Evolutionary conservation across 2,329 filamentous ascomycete species (phyloP).

Genomic region (Cladophialophora chaetospira): DNA sequence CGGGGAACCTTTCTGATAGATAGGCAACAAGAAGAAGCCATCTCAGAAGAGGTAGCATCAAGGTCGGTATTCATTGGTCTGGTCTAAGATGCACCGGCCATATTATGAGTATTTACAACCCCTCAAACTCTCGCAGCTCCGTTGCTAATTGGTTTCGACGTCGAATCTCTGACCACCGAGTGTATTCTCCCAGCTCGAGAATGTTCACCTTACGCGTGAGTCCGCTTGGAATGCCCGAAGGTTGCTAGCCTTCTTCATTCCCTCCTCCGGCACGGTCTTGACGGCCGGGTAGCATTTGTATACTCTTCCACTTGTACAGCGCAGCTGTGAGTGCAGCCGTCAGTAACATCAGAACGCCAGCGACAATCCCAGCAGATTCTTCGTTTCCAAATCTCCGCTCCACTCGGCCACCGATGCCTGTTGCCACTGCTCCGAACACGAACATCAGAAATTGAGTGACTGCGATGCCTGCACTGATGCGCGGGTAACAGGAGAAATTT

Average conservation of each 20-base stretch:
- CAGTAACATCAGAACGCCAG: conserved; percentile 65
- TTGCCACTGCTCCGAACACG: conserved; percentile 67
- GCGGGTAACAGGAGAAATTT: conserved; percentile 75
- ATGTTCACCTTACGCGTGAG: conserved; percentile 70
- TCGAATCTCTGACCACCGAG: conserved; percentile 72
- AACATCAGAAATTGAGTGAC: conserved; percentile 71
- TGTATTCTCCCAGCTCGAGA: conserved; percentile 68
- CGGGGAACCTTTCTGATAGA: neutral
- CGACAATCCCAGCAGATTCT: conserved; percentile 67
- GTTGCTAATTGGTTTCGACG: conserved; percentile 55
- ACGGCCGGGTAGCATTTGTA: conserved; percentile 65
- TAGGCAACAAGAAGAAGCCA: neutral
- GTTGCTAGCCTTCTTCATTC: conserved; percentile 55
- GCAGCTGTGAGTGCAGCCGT: conserved; percentile 64
- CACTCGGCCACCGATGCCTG: conserved; percentile 67
- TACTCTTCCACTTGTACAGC: conserved; percentile 65
- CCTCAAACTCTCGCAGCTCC: neutral
- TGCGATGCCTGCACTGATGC: conserved; percentile 71
- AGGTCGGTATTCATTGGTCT: neutral
- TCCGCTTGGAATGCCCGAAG: conserved; percentile 70
- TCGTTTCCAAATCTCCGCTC: conserved; percentile 68
- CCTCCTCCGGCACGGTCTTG: conserved; percentile 2
- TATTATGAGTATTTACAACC: neutral
- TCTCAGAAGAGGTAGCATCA: neutral
- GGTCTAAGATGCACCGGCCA: neutral